Percentiles rank a stretch among this genome's conserved stretches.
phyloP scores from a whole-genome alignment of 148 eudicot genomes.

The Talinum fruticosum region DNA sequence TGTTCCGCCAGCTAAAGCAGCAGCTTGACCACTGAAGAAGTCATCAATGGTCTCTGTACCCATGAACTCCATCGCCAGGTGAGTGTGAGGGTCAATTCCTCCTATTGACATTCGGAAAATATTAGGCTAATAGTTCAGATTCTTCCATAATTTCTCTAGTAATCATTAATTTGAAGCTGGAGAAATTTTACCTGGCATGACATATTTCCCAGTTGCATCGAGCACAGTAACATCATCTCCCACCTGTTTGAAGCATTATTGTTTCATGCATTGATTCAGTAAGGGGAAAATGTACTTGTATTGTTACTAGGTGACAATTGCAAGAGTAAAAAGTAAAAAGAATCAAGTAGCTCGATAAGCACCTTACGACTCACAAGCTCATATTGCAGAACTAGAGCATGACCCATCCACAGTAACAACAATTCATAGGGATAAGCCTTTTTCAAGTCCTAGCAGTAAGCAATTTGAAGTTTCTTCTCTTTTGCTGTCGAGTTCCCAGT shows the following conservation, averaged over 20 bases:
- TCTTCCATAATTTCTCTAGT: slow-evolving; percentile 11
- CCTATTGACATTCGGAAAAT: slow-evolving; percentile 41
- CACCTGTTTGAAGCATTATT: slow-evolving; percentile 45
- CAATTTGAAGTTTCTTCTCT: neutral
- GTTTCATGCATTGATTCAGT: neutral
- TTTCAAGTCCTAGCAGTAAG: neutral
- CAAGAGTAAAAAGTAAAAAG: neutral
- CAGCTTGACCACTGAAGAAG: slow-evolving; percentile 93
- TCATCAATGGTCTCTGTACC: slow-evolving; percentile 85
- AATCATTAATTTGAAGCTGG: neutral
- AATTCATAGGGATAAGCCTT: neutral
- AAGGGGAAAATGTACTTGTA: neutral
- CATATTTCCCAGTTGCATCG: slow-evolving; percentile 92
- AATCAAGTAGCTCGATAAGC: neutral
- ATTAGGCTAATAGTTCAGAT: neutral
- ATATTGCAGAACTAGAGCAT: no score
- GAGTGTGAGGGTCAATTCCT: slow-evolving; percentile 98
- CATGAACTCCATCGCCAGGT: slow-evolving; percentile 87
- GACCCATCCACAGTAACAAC: neutral
- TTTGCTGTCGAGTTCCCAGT: no score
- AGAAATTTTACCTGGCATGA: slow-evolving; percentile 84
- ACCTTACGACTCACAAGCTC: no score
- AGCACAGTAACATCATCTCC: slow-evolving; percentile 68
- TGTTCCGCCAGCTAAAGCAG: slow-evolving; percentile 98
- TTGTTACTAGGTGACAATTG: neutral